Conservation (phyloP, 768 basidiomycete genomes). For the Peribolospora baueri region DNA sequence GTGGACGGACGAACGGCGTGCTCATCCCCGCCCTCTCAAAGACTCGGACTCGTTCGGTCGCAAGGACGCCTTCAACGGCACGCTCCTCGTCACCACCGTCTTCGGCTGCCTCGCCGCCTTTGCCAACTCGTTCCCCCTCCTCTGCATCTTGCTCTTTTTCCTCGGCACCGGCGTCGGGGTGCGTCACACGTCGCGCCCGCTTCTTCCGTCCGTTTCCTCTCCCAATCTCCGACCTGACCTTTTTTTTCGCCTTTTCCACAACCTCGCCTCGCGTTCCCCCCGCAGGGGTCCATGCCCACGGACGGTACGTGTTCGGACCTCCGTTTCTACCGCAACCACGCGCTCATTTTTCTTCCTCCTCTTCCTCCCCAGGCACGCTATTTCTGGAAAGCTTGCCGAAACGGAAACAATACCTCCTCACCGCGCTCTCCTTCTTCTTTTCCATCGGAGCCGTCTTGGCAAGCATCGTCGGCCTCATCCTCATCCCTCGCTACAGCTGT, state of each 20-base stretch:
- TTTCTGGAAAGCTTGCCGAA: slow-evolving; percentile 79
- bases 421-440: slow-evolving; percentile 83
- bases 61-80: slow-evolving; percentile 71
- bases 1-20: background rate
- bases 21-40: slow-evolving; percentile 10
- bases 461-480: slow-evolving; percentile 49
- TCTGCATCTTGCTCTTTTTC: slow-evolving; percentile 60
- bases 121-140: slow-evolving; percentile 35
- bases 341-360: no score
- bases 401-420: slow-evolving; percentile 74
- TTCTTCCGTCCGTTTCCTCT: no score
- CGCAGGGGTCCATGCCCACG: no score
- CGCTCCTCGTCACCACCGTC: slow-evolving; percentile 64
- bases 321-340: no score
- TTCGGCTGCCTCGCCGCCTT: slow-evolving; percentile 67
- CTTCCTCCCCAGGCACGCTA: no score
- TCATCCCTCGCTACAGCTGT: slow-evolving; percentile 40
- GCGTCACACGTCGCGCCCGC: slow-evolving; percentile 16
- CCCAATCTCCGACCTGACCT: background rate
- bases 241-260: no score
- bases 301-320: no score
- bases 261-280: no score
- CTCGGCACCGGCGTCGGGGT: slow-evolving; percentile 86
- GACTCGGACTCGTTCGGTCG: slow-evolving; percentile 76
- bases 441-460: slow-evolving; percentile 71